Base-by-base conservation (phyloP, 2,329 filamentous ascomycete species). In the Ophiocordyceps camponoti-floridani region DNA sequence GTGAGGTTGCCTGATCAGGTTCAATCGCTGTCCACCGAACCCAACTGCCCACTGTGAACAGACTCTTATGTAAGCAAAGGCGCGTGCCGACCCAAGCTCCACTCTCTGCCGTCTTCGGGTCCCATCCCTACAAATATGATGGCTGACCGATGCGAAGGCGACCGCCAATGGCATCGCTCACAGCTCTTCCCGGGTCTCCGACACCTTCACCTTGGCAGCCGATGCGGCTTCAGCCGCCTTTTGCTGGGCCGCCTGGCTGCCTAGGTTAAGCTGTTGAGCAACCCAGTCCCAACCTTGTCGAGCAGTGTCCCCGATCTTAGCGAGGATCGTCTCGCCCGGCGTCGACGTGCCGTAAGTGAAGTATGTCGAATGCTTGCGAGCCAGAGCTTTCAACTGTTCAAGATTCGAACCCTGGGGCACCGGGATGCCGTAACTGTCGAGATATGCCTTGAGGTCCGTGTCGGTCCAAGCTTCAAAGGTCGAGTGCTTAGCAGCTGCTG, bases 391-490 rank as follows among this genome's bases (percentile, higher is more conserved):
- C 18, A 89, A 68, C 56, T 86, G 72, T 47, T 88, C 81, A 46
- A 77, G 53, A 46, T 67, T 80, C 16, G 77, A 78, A 6, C 79
- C 79, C 58, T 85, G 80, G 40, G 79, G 80, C 38, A 73, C 68
- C 4, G 68, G 61, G 38, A 89, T 66, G 35, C 84, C 84, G 50
- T 86, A 89, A 49, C 77, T 82, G 57, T 89, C 84, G 7, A 89
- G 73, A 55, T 88, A 89, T 1, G 74, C 66, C 68, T 89, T 88
- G 49, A 91, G 67, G 26, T 89, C 82, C 41, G 72, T 73, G 53
- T 77, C 72, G 46, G 71, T 82, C 84, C 84, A 89, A 1, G 74
- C 75, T 44, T 86, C 77, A 50, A 89, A 89, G 1, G 73, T 67
- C 23, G 62, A 68, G 42, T 76, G 67, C 65, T 84, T 86, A 42